Evolutionary conservation across 345 rosid species (phyloP).

Genomic region (Combretum micranthum): DNA sequence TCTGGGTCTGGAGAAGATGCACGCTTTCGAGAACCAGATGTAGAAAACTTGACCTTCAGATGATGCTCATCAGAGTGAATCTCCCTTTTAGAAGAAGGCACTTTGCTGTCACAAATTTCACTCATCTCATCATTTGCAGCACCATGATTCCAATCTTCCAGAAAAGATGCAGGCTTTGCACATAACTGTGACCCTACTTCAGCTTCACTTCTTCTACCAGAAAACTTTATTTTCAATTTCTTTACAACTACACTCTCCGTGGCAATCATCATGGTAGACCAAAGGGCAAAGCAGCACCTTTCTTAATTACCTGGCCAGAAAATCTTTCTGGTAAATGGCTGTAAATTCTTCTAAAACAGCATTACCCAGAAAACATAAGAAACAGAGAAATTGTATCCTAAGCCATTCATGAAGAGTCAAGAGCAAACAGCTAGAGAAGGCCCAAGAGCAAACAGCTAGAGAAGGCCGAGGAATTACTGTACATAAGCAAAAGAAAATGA

Average conservation of each 20-base stretch:
- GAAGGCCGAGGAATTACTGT: no score
- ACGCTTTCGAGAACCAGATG: constrained; percentile 31
- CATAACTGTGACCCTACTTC: constrained; percentile 15
- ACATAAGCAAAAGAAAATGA: no score
- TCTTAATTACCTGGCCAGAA: no score
- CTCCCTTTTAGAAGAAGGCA: constrained; percentile 11
- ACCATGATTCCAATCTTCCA: constrained; percentile 10
- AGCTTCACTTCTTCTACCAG: constrained; percentile 30
- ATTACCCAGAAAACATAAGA: no score
- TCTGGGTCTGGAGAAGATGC: constrained; percentile 14
- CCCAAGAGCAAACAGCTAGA: no score
- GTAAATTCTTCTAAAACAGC: no score
- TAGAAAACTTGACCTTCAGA: constrained; percentile 9
- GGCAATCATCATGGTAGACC: constrained; percentile 29
- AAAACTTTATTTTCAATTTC: constrained; percentile 54
- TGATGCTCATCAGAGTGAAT: constrained; percentile 9
- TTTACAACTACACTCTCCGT: constrained; percentile 27
- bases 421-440: no score
- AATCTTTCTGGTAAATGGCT: no score
- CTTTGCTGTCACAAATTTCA: constrained; percentile 5
- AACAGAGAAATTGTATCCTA: no score
- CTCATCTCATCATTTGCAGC: constrained; percentile 11
- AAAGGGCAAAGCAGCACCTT: not conserved
- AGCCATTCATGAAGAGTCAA: no score
- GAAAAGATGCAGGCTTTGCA: constrained; percentile 10